phyloP scores from a whole-genome alignment of 371 early-diverging fungal genomes.

The Rhizopus stolonifer region DNA sequence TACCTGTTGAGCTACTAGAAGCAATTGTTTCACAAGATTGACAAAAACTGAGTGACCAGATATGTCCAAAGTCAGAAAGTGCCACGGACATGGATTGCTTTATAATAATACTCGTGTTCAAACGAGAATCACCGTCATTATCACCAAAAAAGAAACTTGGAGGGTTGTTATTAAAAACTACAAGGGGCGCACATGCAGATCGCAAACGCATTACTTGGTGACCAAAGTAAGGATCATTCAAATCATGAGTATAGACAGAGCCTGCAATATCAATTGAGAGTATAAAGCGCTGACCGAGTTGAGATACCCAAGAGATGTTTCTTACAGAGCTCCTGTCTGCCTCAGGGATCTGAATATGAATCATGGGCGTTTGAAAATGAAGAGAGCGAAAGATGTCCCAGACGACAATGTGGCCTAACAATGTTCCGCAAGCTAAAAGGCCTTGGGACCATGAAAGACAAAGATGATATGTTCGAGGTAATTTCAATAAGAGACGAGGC shows the following conservation, averaged over 20 bases:
- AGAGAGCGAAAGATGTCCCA: slow-evolving; percentile 30
- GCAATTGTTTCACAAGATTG: not conserved
- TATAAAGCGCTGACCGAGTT: not conserved
- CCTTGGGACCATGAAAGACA: not conserved
- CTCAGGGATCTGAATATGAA: slow-evolving; percentile 8
- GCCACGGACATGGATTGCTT: not conserved
- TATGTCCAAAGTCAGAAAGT: not conserved
- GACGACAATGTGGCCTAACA: slow-evolving; percentile 25
- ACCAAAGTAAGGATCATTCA: slow-evolving; percentile 15
- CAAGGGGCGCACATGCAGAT: not conserved
- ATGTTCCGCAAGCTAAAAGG: slow-evolving; percentile 28
- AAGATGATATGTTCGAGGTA: slow-evolving; percentile 6
- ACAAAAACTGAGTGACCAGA: slow-evolving; percentile 6
- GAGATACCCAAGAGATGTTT: slow-evolving; percentile 11
- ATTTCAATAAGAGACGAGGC: slow-evolving; percentile 15
- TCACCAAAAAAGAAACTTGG: not conserved
- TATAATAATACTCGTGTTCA: not conserved
- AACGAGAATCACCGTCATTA: not conserved
- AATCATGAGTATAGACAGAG: slow-evolving; percentile 6
- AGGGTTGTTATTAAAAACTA: not conserved
- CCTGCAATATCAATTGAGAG: slow-evolving; percentile 9
- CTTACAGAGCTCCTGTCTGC: not conserved
- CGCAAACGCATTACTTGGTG: not conserved
- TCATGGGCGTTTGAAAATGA: not conserved
- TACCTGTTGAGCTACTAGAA: slow-evolving; percentile 1